Percentiles rank a stretch among this genome's conserved stretches.
These are phyloP conservation scores for Yarrowia bubula DNA, from an alignment of 805 yeast genomes.

Conservation along the genomic window DNA sequence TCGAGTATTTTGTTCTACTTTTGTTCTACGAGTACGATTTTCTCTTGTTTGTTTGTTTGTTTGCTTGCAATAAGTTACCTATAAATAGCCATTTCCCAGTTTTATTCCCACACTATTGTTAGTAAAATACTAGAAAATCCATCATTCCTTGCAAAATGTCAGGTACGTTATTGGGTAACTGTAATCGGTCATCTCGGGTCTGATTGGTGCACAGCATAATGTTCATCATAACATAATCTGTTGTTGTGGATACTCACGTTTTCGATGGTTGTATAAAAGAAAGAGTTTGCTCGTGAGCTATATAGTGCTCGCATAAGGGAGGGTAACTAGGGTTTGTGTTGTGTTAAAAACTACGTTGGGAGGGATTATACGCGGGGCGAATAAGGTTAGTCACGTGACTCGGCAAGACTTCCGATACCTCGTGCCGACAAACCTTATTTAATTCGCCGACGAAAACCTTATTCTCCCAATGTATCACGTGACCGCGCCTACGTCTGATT, in stretches of 20 bases:
- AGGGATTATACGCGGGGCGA: background rate
- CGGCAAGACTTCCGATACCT: background rate
- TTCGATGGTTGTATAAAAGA: background rate
- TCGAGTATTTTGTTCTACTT: too few relatives aligned
- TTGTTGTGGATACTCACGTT: conserved; percentile 9
- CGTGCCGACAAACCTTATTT: too few relatives aligned
- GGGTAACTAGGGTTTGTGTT: conserved; percentile 11
- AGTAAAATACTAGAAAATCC: background rate
- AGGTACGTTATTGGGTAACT: conserved; percentile 23
- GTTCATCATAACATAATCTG: conserved; percentile 5
- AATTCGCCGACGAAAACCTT: too few relatives aligned
- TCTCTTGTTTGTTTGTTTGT: too few relatives aligned
- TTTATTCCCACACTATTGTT: background rate
- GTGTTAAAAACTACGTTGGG: background rate
- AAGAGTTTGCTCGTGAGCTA: background rate
- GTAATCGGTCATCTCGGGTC: conserved; percentile 26
- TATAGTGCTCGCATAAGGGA: background rate
- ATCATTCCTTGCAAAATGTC: background rate
- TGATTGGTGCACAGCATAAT: conserved; percentile 27
- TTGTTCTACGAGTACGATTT: too few relatives aligned
- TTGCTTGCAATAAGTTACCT: too few relatives aligned
- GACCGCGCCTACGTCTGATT: too few relatives aligned
- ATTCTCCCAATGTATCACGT: too few relatives aligned
- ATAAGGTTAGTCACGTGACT: background rate
- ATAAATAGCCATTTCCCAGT: too few relatives aligned